A percentile compares a stretch with the other conserved stretches of the same genome.
Evolutionary conservation across 805 yeast genomes (phyloP).

Genomic region (Tetrapisispora nanseiensis): DNA sequence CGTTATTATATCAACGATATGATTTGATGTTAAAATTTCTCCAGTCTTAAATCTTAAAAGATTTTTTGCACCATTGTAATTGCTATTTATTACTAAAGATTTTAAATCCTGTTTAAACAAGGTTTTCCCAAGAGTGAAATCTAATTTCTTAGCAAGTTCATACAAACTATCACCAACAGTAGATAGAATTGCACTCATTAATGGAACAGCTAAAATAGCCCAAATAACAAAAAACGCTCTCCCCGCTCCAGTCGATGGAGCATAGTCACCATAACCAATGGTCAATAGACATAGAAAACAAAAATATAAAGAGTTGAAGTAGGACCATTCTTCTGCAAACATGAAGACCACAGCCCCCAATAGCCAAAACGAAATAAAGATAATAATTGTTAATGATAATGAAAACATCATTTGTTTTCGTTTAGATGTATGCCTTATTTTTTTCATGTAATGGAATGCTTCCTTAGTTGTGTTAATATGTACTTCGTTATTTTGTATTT

Average conservation of each 20-base stretch:
- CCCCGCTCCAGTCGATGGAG: constrained; percentile 57
- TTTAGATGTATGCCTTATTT: constrained; percentile 36
- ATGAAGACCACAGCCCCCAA: constrained; percentile 61
- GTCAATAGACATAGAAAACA: constrained; percentile 67
- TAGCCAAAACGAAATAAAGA: constrained; percentile 55
- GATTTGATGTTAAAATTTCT: constrained; percentile 4
- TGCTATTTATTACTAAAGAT: constrained; percentile 5
- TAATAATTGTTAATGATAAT: constrained; percentile 31
- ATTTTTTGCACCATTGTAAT: not conserved
- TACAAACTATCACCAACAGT: constrained; percentile 48
- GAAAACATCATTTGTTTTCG: constrained; percentile 33
- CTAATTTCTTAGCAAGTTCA: constrained; percentile 17
- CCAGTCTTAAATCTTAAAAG: constrained; percentile 6
- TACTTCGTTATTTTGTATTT: constrained; percentile 7
- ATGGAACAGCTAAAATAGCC: constrained; percentile 76
- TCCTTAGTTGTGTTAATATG: constrained; percentile 33
- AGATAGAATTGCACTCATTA: constrained; percentile 74
- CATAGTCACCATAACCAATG: constrained; percentile 75
- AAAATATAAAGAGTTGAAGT: constrained; percentile 64
- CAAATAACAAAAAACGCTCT: constrained; percentile 65
- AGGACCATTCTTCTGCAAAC: constrained; percentile 59
- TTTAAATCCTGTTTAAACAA: constrained; percentile 9
- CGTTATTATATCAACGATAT: not conserved
- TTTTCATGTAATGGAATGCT: constrained; percentile 48
- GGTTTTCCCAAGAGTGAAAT: constrained; percentile 10